Conservation (phyloP, 2,329 filamentous ascomycete genomes). For the Arthrobotrys pseudoclavata region DNA sequence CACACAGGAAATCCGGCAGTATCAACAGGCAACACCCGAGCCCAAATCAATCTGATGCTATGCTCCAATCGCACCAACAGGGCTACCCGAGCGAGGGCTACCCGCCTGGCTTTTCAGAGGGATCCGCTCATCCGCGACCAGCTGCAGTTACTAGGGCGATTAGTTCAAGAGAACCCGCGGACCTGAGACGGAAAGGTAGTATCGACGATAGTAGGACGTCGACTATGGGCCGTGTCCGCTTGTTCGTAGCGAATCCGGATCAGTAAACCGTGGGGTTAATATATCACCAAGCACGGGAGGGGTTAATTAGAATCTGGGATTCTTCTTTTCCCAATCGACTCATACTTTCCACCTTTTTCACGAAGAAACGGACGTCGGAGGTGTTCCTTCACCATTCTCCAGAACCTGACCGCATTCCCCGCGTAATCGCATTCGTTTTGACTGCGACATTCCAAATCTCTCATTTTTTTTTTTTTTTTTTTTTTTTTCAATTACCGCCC, state of each 20-base stretch:
- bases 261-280: constrained; percentile 64
- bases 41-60: constrained; percentile 34
- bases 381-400: background rate
- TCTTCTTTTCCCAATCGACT: constrained; percentile 5
- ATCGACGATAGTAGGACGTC: constrained; percentile 81
- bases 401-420: constrained; percentile 40
- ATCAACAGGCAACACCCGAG: constrained; percentile 42
- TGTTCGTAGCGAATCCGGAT: constrained; percentile 90
- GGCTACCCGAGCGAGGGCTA: constrained; percentile 9
- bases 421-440: constrained; percentile 40
- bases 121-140: constrained; percentile 41
- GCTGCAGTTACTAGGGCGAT: constrained; percentile 73
- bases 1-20: constrained; percentile 47
- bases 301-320: constrained; percentile 17
- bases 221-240: constrained; percentile 73
- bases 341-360: background rate
- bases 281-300: background rate
- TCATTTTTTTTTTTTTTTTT: too few relatives aligned
- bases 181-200: constrained; percentile 81
- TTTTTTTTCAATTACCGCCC: background rate
- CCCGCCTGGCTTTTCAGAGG: constrained; percentile 30
- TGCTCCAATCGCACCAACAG: constrained; percentile 21
- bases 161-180: constrained; percentile 77
- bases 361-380: background rate
- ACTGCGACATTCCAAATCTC: constrained; percentile 30